Percentiles rank a stretch among this genome's conserved stretches.
phyloP scores from a whole-genome alignment of 495 filamentous ascomycete species.

The Xylaria castorea region DNA sequence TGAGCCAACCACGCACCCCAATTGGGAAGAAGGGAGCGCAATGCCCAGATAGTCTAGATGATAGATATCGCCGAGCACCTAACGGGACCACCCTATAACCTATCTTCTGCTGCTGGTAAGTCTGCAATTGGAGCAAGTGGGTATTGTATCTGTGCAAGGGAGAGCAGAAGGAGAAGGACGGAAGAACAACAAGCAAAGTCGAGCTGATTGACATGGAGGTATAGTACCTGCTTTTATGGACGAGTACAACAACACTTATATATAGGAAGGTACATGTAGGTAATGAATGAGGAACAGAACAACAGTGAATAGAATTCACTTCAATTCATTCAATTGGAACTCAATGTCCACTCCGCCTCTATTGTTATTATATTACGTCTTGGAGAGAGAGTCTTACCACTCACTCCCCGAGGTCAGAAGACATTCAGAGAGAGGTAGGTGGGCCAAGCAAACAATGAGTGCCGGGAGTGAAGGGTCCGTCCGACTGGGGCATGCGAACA shows the following conservation, averaged over 20 bases:
- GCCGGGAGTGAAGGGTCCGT: constrained; percentile 1
- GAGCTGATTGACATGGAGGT: not conserved
- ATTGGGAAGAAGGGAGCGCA: constrained; percentile 1
- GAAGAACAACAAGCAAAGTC: constrained; percentile 7
- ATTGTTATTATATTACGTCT: not conserved
- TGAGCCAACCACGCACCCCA: constrained; percentile 5
- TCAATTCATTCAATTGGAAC: constrained; percentile 3
- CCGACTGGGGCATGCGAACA: not conserved
- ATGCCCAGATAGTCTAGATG: not conserved
- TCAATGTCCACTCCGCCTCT: not conserved
- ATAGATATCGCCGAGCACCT: constrained; percentile 1
- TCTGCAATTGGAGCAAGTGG: constrained; percentile 9
- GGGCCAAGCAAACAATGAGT: constrained; percentile 6
- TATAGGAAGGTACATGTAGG: not conserved
- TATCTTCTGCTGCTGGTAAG: not conserved
- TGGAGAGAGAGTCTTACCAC: not conserved
- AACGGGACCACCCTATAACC: not conserved
- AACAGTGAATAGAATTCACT: not conserved
- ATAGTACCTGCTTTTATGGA: not conserved
- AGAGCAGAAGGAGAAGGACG: not conserved
- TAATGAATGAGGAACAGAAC: not conserved
- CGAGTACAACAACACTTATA: not conserved
- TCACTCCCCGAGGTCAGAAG: not conserved
- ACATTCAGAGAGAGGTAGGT: not conserved
- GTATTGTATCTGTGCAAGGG: not conserved